phyloP scores from a whole-genome alignment of 1,284 basidiomycete genomes.

The Ustilago hordei region DNA sequence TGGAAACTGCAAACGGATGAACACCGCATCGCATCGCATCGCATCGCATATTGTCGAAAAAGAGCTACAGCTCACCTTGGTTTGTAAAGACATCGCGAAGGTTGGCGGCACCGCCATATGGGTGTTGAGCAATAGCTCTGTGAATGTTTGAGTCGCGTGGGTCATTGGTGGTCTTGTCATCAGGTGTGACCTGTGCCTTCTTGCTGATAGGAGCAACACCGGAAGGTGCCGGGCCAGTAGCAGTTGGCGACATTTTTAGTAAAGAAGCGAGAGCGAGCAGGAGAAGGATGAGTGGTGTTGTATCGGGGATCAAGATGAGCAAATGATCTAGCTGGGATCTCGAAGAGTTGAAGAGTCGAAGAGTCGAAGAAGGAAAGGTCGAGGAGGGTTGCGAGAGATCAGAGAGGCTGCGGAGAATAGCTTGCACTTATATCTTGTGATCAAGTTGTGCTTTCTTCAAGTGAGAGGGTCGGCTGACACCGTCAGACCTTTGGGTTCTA shows the following conservation, averaged over 20 bases:
- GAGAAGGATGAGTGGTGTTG: conserved; percentile 2
- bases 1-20: neutral
- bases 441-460: neutral
- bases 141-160: conserved; percentile 52
- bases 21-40: neutral
- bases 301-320: neutral
- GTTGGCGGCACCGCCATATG: conserved; percentile 57
- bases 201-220: conserved; percentile 20
- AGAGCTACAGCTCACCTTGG: conserved; percentile 53
- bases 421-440: neutral
- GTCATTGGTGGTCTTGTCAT: conserved; percentile 58
- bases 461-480: neutral
- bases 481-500: neutral
- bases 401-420: neutral
- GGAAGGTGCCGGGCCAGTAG: conserved; percentile 1
- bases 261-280: neutral
- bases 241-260: conserved; percentile 18
- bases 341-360: too few species aligned
- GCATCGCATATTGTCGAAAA: neutral
- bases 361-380: neutral
- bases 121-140: conserved; percentile 51
- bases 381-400: neutral
- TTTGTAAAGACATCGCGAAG: conserved; percentile 65
- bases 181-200: conserved; percentile 43
- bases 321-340: neutral